Conservation (phyloP, 768 basidiomycete species). For the Boletus reticuloceps region DNA sequence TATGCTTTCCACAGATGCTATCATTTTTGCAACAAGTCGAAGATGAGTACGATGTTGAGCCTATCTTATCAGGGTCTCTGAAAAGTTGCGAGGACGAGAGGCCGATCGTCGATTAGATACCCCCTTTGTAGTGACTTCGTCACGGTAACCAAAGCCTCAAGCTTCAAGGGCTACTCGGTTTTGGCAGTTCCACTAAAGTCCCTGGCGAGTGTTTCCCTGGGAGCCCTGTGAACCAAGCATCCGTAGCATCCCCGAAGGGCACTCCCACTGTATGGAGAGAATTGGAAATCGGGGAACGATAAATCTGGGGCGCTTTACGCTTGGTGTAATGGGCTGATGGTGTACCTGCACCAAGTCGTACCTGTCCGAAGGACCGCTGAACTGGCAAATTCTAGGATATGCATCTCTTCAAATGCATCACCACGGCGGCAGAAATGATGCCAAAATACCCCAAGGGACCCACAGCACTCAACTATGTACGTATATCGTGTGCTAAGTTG, state of each 20-base stretch:
- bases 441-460: too few species aligned
- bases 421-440: too few species aligned
- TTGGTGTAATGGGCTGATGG: not conserved
- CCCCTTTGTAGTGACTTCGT: not conserved
- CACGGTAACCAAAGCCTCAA: not conserved
- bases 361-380: too few species aligned
- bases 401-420: too few species aligned
- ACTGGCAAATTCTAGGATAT: too few species aligned
- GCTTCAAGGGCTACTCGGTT: not conserved
- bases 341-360: too few species aligned
- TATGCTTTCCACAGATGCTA: conserved; percentile 46
- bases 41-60: conserved; percentile 43
- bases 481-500: too few species aligned
- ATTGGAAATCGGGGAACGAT: not conserved
- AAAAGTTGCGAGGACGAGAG: not conserved
- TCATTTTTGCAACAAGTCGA: conserved; percentile 59
- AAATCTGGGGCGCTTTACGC: not conserved
- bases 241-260: too few species aligned
- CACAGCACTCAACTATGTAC: too few species aligned
- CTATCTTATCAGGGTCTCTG: not conserved
- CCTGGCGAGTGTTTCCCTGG: too few species aligned
- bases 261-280: not conserved
- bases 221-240: too few species aligned
- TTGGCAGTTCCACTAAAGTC: too few species aligned
- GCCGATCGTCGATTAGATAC: not conserved